Evolutionary conservation across 2,329 filamentous ascomycete genomes (phyloP), one percentile per base, ranked within the genome.

Genomic region (Akanthomyces muscarius): DNA sequence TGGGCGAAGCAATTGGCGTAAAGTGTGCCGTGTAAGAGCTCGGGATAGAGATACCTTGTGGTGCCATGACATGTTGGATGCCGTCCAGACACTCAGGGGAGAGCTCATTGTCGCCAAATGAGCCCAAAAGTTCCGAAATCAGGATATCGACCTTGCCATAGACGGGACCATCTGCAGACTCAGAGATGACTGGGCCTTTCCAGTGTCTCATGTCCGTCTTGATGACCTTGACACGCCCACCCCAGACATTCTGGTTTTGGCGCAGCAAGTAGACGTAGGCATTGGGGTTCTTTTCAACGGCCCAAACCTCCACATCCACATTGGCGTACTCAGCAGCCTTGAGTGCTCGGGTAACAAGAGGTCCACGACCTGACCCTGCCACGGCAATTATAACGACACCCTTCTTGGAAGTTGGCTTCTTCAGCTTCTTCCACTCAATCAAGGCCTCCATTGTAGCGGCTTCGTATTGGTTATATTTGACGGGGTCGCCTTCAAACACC

Each of bases 391-490:
- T 88, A 3, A 97, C 87, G 4, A 85, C 83, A 21, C 88, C 89
- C 54, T 86, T 83, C 11, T 84, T 81, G 14, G 89, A 89, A 0
- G 88, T 91, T 0, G 92, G 88, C 71, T 91, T 92, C 38, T 84
- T 81, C 64, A 91, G 82, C 44, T 81, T 77, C 64, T 83, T 83
- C 89, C 95, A 96, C 71, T 98, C 93, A 14, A 79, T 82, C 65
- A 99, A 81, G 0, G 95, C 94, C 67, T 90, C 86, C 4, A 86
- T 85, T 63, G 96, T 89, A 16, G 95, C 95, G 52, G 84, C 82
- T 74, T 98, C 92, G 73, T 99, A 99, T 82, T 94, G 96, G 67
- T 92, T 88, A 73, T 99, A 99, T 76, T 99, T 99, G 77, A 99
- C 90, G 0, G 95, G 95, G 67, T 99, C 96, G 68, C 96, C 96